Percentiles rank a stretch among this genome's conserved stretches.
These are phyloP conservation scores for Fomes fomentarius DNA, from an alignment of 1,284 basidiomycete species.

Conservation along the genomic window DNA sequence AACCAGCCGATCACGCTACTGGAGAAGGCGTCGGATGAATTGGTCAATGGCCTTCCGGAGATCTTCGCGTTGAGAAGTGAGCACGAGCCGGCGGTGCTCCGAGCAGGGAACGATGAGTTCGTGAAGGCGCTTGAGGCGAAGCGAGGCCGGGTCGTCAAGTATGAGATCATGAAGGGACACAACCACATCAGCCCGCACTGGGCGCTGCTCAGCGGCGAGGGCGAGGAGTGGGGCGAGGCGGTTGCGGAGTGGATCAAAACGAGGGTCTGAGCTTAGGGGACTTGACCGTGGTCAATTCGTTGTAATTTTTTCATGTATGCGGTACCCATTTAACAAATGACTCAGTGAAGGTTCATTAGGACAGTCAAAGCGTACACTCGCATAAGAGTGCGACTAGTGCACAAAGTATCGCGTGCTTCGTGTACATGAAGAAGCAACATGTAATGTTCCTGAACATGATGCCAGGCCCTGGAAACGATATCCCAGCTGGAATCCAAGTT, in stretches of 20 bases:
- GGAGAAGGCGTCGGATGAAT: slow-evolving; percentile 36
- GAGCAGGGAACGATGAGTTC: slow-evolving; percentile 38
- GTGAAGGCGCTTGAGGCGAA: slow-evolving; percentile 37
- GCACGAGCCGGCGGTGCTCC: slow-evolving; percentile 50
- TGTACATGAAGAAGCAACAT: no score
- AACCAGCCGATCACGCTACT: slow-evolving; percentile 46
- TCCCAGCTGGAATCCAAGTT: no score
- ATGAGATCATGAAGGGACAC: slow-evolving; percentile 51
- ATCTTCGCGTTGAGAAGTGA: slow-evolving; percentile 53
- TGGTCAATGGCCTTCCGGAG: slow-evolving; percentile 44
- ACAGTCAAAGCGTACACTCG: no score
- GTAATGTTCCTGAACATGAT: no score
- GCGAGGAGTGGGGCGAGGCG: slow-evolving; percentile 63
- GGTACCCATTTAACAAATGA: no score
- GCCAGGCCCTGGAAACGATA: no score
- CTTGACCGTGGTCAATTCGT: neutral
- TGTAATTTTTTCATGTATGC: no score
- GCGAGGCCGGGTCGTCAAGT: slow-evolving; percentile 31
- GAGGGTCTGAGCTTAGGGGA: slow-evolving; percentile 1
- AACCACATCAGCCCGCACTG: slow-evolving; percentile 64
- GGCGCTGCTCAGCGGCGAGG: slow-evolving; percentile 54
- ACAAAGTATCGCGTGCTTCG: no score
- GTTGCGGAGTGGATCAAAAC: slow-evolving; percentile 44
- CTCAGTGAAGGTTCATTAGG: no score
- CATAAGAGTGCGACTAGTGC: no score